Evolutionary conservation across 306 rosid species (phyloP), one percentile per base, ranked within the genome.

Genomic region (Begonia peltatifolia): DNA sequence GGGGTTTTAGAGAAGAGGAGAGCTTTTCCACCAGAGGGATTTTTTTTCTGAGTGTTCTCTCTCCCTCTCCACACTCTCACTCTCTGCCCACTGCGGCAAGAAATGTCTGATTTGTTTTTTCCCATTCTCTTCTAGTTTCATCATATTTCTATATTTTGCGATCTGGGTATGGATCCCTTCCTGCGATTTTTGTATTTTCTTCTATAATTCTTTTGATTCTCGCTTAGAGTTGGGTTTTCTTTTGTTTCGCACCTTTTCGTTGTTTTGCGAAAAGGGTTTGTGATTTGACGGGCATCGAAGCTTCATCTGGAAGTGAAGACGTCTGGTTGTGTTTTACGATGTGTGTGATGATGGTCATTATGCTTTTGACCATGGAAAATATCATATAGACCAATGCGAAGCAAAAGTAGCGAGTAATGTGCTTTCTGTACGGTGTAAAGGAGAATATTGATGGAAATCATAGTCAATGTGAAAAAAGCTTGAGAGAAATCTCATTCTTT

Each of bases 301-400:
- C 74, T 71, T 63, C 57, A 74, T 57, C 72, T 44, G 35, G 58
- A 76, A 79, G 75, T 79, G 82, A 63, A 64, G 51, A 63, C 56
- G 58, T 66, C 54, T 67, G 74, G 67, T 79, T 65, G 51, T 52
- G 63, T 69, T 64, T 75, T 73, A 46, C 67, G 69, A 74, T 68
- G 61, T n/a, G 48, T 10, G 48, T 44, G 14, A 44, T 44, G 12
- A 44, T 44, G 14, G 65, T 69, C 72, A 64, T 74, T 71, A 63
- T 68, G 60, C 70, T 75, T 79, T 80, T 83, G 79, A 79, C 93
- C 79, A 59, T 43, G 42, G 57, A 72, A 72, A 68, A 67, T 72
- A 73, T 76, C 68, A 47, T 63, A 63, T 59, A 76, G 73, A 73
- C 81, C 59, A 38, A 46, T 57, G 62, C 36, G 20, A 42, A 50